phyloP scores from a whole-genome alignment of 2,329 filamentous ascomycete species.

The Mycosphaerella arachidis region DNA sequence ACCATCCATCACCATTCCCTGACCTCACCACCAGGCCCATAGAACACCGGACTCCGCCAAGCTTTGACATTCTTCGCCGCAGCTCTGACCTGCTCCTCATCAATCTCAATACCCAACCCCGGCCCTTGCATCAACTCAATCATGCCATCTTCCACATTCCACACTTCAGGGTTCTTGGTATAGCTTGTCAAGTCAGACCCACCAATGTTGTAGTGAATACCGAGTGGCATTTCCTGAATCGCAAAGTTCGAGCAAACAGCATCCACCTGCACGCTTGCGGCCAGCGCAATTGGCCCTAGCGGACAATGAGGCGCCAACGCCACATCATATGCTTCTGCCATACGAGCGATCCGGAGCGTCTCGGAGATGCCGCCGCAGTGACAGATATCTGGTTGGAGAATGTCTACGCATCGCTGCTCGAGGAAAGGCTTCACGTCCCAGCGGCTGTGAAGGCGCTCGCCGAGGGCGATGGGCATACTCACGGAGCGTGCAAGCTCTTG shows the following conservation, averaged over 20 bases:
- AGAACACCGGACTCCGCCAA: background rate
- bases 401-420: constrained; percentile 63
- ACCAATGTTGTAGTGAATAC: constrained; percentile 73
- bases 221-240: constrained; percentile 74
- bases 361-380: constrained; percentile 67
- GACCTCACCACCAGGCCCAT: background rate
- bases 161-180: constrained; percentile 26
- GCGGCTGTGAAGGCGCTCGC: constrained; percentile 65
- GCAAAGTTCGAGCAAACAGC: constrained; percentile 59
- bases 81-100: constrained; percentile 32
- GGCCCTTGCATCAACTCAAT: constrained; percentile 26
- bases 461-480: constrained; percentile 63
- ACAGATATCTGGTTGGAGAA: constrained; percentile 69
- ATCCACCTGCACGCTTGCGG: constrained; percentile 66
- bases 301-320: constrained; percentile 70
- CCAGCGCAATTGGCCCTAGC: constrained; percentile 68
- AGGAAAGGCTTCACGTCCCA: constrained; percentile 73
- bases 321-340: constrained; percentile 66
- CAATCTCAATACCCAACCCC: constrained; percentile 36
- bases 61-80: background rate
- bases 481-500: constrained; percentile 56
- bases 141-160: constrained; percentile 28
- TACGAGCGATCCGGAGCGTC: constrained; percentile 61
- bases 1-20: background rate
- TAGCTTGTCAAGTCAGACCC: constrained; percentile 53